Percentiles rank a stretch among this genome's conserved stretches.
Conservation (phyloP, 331 rosid genomes). For the Phaseolus coccineus region DNA sequence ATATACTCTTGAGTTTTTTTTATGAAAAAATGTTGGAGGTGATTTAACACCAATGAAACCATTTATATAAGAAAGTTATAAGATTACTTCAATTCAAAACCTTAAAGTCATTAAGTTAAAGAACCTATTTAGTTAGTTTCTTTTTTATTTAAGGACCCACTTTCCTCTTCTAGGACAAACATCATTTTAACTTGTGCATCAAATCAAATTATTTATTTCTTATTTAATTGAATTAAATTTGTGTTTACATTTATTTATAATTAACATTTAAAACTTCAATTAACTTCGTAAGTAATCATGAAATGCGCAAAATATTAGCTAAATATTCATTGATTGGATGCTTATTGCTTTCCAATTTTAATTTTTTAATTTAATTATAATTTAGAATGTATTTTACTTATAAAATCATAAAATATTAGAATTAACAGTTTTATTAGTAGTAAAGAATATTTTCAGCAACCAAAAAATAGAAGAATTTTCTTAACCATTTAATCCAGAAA, state of each 20-base stretch:
- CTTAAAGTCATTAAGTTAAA: neutral
- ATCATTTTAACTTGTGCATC: neutral
- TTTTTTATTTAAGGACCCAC: too few species aligned
- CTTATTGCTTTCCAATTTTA: neutral
- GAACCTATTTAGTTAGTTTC: neutral
- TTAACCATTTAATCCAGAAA: neutral
- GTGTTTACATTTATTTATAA: neutral
- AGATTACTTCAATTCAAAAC: too few species aligned
- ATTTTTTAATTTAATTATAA: neutral
- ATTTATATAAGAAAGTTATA: too few species aligned
- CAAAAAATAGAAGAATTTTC: neutral
- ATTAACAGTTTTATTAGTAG: neutral
- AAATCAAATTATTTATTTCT: neutral
- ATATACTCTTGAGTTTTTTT: too few species aligned
- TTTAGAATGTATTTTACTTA: neutral
- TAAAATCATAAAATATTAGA: neutral
- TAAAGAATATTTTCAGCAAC: neutral
- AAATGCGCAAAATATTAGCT: neutral
- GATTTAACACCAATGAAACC: too few species aligned
- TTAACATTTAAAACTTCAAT: neutral
- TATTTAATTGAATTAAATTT: neutral
- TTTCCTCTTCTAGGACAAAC: too few species aligned
- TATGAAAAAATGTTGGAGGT: too few species aligned
- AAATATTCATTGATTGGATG: neutral
- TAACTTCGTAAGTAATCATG: neutral